Conservation (phyloP, 495 filamentous ascomycete species). For the Aspergillus bertholletiae region DNA sequence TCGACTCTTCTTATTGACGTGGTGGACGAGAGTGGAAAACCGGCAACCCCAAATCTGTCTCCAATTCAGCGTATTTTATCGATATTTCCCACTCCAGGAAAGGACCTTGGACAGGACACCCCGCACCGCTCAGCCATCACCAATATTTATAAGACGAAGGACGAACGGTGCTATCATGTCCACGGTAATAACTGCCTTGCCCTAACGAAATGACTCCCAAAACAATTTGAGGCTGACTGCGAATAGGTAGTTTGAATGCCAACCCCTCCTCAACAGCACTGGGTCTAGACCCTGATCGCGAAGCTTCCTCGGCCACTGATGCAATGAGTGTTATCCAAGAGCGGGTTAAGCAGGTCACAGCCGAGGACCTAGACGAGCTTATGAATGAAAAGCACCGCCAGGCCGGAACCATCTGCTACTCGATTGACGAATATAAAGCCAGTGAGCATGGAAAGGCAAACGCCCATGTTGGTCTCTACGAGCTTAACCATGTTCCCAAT, state of each 20-base stretch:
- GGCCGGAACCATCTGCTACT: conserved; percentile 49
- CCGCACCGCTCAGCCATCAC: conserved; percentile 32
- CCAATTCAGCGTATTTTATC: neutral
- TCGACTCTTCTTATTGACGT: conserved; percentile 15
- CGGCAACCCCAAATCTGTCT: neutral
- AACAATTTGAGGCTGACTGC: neutral
- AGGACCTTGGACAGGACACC: conserved; percentile 10
- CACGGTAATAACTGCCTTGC: conserved; percentile 29
- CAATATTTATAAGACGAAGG: conserved; percentile 52
- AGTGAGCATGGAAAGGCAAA: conserved; percentile 51
- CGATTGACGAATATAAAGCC: conserved; percentile 41
- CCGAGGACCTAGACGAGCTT: conserved; percentile 36
- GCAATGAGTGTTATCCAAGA: conserved; percentile 3
- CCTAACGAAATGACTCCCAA: neutral
- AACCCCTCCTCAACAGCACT: conserved; percentile 38
- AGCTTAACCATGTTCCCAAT: conserved; percentile 30
- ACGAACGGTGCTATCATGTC: conserved; percentile 48
- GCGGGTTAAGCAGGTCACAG: neutral
- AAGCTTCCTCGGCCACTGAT: neutral
- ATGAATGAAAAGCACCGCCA: conserved; percentile 46
- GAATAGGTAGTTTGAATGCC: conserved; percentile 38
- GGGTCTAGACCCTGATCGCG: conserved; percentile 28
- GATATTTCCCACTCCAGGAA: conserved; percentile 21
- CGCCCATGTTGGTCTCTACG: conserved; percentile 45
- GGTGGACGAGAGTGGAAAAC: conserved; percentile 10